Evolutionary conservation across 345 rosid genomes (phyloP).

Genomic region (Bruguiera sexangula): DNA sequence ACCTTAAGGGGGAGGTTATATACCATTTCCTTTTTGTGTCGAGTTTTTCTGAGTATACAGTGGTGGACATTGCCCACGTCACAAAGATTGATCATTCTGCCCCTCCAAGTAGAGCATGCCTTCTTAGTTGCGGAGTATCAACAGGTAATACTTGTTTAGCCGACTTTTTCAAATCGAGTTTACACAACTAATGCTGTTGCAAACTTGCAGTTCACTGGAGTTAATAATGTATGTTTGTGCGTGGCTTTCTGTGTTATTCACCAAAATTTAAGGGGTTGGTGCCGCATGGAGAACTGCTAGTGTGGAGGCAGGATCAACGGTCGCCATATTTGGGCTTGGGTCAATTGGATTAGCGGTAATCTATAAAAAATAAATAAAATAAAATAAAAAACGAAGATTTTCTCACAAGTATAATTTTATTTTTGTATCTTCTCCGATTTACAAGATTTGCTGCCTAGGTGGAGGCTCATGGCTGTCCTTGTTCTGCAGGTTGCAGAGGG

Average conservation of each 20-base stretch:
- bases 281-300: conserved; percentile 83
- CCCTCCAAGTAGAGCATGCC: conserved; percentile 76
- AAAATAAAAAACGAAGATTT: background rate
- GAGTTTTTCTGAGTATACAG: conserved; percentile 76
- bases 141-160: conserved; percentile 46
- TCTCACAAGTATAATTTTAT: background rate
- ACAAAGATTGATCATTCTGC: conserved; percentile 57
- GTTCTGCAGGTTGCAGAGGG: conserved; percentile 75
- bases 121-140: conserved; percentile 82
- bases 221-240: background rate
- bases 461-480: background rate
- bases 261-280: conserved; percentile 55
- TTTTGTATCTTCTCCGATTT: background rate
- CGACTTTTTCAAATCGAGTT: no score
- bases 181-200: no score
- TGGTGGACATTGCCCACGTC: conserved; percentile 61
- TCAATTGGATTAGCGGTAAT: conserved; percentile 83
- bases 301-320: conserved; percentile 80
- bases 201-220: background rate
- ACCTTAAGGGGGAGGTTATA: conserved; percentile 55
- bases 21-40: conserved; percentile 74
- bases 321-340: conserved; percentile 83
- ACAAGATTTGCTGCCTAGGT: background rate
- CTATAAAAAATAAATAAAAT: background rate
- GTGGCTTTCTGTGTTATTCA: background rate